These are phyloP conservation scores for Rhizopus arrhizus DNA, from an alignment of 371 early-diverging fungal species.

Conservation along the genomic window DNA sequence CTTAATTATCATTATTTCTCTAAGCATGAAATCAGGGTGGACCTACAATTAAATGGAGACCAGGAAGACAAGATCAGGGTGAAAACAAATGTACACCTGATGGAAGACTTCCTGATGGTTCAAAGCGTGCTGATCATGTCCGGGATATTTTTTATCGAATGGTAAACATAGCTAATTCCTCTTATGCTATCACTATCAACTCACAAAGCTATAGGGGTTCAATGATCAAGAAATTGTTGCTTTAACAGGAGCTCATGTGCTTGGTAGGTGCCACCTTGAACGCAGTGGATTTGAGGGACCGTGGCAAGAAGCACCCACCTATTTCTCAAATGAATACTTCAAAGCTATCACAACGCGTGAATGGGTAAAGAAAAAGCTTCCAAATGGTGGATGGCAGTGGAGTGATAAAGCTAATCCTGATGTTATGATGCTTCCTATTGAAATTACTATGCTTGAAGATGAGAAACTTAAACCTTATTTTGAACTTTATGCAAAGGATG, in stretches of 20 bases:
- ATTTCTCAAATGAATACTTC: constrained; percentile 89
- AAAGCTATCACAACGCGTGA: constrained; percentile 74
- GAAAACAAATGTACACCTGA: constrained; percentile 67
- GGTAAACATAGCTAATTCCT: constrained; percentile 20
- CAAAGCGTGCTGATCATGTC: constrained; percentile 65
- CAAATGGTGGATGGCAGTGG: constrained; percentile 85
- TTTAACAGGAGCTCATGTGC: constrained; percentile 89
- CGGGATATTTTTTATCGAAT: constrained; percentile 74
- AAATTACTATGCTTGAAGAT: constrained; percentile 55
- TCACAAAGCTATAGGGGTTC: constrained; percentile 62
- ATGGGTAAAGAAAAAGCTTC: constrained; percentile 79
- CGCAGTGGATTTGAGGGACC: constrained; percentile 89
- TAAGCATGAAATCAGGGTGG: constrained; percentile 52
- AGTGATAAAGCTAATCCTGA: constrained; percentile 72
- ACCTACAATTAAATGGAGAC: constrained; percentile 74
- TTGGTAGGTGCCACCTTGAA: constrained; percentile 93
- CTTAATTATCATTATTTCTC: no score
- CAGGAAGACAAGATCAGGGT: constrained; percentile 71
- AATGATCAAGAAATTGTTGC: constrained; percentile 96
- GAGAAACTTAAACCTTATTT: constrained; percentile 77
- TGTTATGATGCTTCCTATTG: constrained; percentile 55
- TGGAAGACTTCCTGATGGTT: constrained; percentile 85
- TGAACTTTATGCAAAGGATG: constrained; percentile 82
- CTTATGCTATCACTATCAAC: neutral
- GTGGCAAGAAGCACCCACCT: constrained; percentile 89